Base-by-base conservation (phyloP, 2,329 filamentous ascomycete genomes). In the Cercospora sp. region DNA sequence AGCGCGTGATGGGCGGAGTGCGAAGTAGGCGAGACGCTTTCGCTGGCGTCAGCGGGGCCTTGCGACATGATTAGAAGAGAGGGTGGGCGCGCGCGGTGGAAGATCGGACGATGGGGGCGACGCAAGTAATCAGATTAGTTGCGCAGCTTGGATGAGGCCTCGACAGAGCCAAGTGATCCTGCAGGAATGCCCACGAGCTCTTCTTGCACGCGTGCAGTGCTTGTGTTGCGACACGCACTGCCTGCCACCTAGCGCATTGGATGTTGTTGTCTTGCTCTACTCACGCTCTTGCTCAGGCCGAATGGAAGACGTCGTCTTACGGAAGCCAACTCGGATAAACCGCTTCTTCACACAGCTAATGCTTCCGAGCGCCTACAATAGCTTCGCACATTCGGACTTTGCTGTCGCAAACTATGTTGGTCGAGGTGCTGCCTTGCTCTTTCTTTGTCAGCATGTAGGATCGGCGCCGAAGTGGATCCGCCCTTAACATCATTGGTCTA, bases 1-100 rank as follows among this genome's bases (percentile, higher is more conserved):
- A 67, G 59, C 31, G 67, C 60, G 26, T 68, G 64, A 9, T 69
- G 68, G 36, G 36, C 36, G 36, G 36, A 42, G 2, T 42, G 16
- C 23, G 65, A 61, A 3, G 51, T 64, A 5, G 62, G 51, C 36
- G 57, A 33, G 28, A 30, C 28, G 36, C 26, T 42, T 20, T 51
- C 59, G 63, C 36, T 64, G 33, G 60, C 13, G 60, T 63, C 31
- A 33, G 42, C 53, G 26, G 42, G 28, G 28, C 55, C 42, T 45
- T 55, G 45, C 45, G 61, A 63, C 61, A 63, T 63, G 61, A 20
- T 63, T 23, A 51, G 42, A 26, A 30, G 28, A 20, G n/a, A 48
- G 30, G 28, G 8, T 3, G 18, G 23, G 20, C 26, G 42, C 3
- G 36, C 12, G 36, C 16, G 3, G 23, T 48, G 42, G 26, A 23